phyloP scores from a whole-genome alignment of 2,329 filamentous ascomycete species.

The Plectosphaerella cucumerina region DNA sequence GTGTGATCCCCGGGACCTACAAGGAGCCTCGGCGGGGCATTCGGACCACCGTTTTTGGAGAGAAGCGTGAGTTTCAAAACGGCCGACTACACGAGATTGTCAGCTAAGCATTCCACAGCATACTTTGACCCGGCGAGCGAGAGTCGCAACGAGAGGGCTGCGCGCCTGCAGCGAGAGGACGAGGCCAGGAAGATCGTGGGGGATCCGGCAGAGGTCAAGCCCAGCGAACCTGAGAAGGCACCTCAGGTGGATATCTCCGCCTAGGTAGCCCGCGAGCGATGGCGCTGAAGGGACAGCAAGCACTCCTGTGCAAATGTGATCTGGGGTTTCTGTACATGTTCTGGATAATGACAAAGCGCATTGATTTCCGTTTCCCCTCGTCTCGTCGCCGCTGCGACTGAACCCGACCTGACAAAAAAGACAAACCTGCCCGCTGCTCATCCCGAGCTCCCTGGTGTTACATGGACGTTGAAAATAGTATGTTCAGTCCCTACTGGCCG shows the following conservation, averaged over 20 bases:
- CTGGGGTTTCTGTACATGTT: no score
- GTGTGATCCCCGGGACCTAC: conserved; percentile 37
- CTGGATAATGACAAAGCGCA: no score
- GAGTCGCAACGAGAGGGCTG: conserved; percentile 11
- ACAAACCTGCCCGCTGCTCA: no score
- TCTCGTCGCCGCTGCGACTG: no score
- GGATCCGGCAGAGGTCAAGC: not conserved
- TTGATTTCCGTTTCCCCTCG: no score
- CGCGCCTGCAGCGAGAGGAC: conserved; percentile 14
- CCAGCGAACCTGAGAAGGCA: not conserved
- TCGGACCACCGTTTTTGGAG: conserved; percentile 37
- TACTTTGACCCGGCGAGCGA: conserved; percentile 27
- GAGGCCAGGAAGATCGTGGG: conserved; percentile 2
- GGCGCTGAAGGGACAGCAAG: no score
- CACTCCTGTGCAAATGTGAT: no score
- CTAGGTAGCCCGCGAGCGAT: not conserved
- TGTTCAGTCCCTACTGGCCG: conserved; percentile 8
- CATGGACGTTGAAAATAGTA: no score
- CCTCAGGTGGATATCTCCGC: not conserved
- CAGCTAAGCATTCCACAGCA: conserved; percentile 14
- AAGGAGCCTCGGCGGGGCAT: conserved; percentile 30
- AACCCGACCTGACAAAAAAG: no score
- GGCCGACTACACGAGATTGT: conserved; percentile 8
- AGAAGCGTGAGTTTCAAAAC: conserved; percentile 30
- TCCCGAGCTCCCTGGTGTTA: no score